Base-by-base conservation (phyloP, 2,329 filamentous ascomycete species). In the Trichoderma sp. region DNA sequence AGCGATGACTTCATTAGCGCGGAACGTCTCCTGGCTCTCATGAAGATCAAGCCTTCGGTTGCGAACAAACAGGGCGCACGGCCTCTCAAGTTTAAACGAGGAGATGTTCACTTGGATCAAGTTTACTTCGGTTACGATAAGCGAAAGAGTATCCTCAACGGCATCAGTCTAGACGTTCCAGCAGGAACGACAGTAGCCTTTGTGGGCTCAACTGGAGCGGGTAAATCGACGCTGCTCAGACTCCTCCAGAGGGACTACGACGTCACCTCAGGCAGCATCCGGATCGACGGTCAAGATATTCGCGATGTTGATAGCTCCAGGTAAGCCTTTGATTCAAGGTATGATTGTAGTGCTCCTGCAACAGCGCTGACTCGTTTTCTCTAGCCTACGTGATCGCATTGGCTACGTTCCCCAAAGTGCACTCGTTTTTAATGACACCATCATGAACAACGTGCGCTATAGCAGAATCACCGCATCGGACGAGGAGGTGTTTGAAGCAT, bases 211-310 rank as follows among this genome's bases (percentile, higher is more conserved):
- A 90, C 87, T 12, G 88, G 88, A 26, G 87, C 87, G 12, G 88
- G 88, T 43, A 89, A 89, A 74, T 88, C 87, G 1, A 89, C 87
- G 1, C 83, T 88, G 34, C 78, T 89, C 53, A 88, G 88, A 76
- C 82, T 90, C n/a, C 79, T 90, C 6, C 85, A 87, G 75, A 86
- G 88, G 1, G 88, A 88, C 75, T 90, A 90, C 77, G 87, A 90
- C 72, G 85, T 88, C 2, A 85, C 81, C 0, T 78, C 79, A 9
- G 88, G 88, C 2, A 81, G 81, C 12, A 87, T 91, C 72, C 79
- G 80, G 7, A 86, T 90, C 43, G 87, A 90, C 71, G 86, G 84
- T 1, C 85, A 89, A 71, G 86, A 90, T 73, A 82, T 90, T 70
- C 84, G 85, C 13, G 83, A 88, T 20, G 85, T 88, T 47, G 83